Percentiles rank a stretch among this genome's conserved stretches.
Evolutionary conservation across 306 rosid species (phyloP).

Genomic region (Rosa multiflora): DNA sequence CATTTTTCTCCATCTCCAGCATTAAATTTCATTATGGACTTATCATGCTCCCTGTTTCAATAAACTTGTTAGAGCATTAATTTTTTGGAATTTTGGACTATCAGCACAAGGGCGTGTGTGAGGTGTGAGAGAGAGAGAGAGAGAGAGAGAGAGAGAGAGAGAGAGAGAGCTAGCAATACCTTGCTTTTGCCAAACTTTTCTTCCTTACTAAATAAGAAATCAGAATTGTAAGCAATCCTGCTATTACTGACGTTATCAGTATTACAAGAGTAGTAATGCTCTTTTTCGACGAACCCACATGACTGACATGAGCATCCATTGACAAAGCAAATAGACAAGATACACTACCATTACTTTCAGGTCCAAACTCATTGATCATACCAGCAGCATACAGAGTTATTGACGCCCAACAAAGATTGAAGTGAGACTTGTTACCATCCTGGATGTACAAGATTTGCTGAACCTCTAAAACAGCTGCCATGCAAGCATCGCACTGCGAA

Average conservation of each 20-base stretch:
- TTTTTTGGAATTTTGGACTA: neutral
- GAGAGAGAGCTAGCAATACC: neutral
- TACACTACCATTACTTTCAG: constrained; percentile 57
- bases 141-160: too few species aligned
- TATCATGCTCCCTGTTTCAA: neutral
- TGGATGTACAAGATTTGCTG: constrained; percentile 35
- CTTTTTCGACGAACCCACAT: constrained; percentile 35
- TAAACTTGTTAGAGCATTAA: neutral
- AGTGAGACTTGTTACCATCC: constrained; percentile 56
- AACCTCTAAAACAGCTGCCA: constrained; percentile 42
- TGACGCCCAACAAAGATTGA: constrained; percentile 51
- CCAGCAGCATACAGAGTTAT: constrained; percentile 79
- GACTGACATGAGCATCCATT: constrained; percentile 20
- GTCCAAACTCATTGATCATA: constrained; percentile 67
- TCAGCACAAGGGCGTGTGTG: neutral
- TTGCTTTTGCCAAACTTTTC: neutral
- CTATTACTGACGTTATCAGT: neutral
- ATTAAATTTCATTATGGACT: constrained; percentile 10
- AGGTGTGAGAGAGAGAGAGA: neutral
- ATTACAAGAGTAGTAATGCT: constrained; percentile 43
- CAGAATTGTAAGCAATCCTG: neutral
- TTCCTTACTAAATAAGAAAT: neutral
- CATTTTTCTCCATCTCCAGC: constrained; percentile 31
- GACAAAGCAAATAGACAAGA: constrained; percentile 54
- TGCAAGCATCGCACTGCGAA: constrained; percentile 54